Evolutionary conservation across 2,329 filamentous ascomycete species (phyloP).

Genomic region (Exutisphaerella laricina): DNA sequence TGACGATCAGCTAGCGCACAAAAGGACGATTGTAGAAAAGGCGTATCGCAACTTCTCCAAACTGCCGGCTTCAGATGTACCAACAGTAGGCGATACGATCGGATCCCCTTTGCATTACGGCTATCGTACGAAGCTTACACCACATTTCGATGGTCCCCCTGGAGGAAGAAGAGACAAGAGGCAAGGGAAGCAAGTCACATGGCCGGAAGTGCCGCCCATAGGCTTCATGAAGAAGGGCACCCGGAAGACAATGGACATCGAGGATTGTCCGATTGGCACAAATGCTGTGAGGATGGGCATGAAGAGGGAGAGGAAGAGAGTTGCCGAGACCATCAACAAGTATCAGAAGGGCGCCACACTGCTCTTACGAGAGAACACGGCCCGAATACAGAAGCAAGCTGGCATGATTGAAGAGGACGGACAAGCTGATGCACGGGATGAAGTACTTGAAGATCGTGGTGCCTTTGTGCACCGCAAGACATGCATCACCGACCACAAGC

Average conservation of each 20-base stretch:
- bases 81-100: slow-evolving; percentile 74
- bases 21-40: slow-evolving; percentile 80
- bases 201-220: slow-evolving; percentile 66
- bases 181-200: slow-evolving; percentile 51
- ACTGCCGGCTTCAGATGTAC: slow-evolving; percentile 67
- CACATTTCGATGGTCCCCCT: slow-evolving; percentile 82
- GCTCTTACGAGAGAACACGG: slow-evolving; percentile 78
- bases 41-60: slow-evolving; percentile 89
- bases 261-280: slow-evolving; percentile 94
- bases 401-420: slow-evolving; percentile 32
- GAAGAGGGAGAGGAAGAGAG: slow-evolving; percentile 68
- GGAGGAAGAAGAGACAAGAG: slow-evolving; percentile 44
- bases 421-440: slow-evolving; percentile 33
- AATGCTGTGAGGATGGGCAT: slow-evolving; percentile 76
- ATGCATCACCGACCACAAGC: slow-evolving; percentile 82
- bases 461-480: slow-evolving; percentile 71
- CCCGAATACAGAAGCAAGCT: slow-evolving; percentile 52
- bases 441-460: slow-evolving; percentile 52
- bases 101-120: slow-evolving; percentile 85
- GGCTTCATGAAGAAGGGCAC: slow-evolving; percentile 89
- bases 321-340: slow-evolving; percentile 61
- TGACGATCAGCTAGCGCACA: slow-evolving; percentile 74
- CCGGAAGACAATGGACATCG: slow-evolving; percentile 79
- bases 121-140: slow-evolving; percentile 94
- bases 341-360: slow-evolving; percentile 83